phyloP scores from a whole-genome alignment of 768 basidiomycete species.

The Strobilomyces echinocephalus region DNA sequence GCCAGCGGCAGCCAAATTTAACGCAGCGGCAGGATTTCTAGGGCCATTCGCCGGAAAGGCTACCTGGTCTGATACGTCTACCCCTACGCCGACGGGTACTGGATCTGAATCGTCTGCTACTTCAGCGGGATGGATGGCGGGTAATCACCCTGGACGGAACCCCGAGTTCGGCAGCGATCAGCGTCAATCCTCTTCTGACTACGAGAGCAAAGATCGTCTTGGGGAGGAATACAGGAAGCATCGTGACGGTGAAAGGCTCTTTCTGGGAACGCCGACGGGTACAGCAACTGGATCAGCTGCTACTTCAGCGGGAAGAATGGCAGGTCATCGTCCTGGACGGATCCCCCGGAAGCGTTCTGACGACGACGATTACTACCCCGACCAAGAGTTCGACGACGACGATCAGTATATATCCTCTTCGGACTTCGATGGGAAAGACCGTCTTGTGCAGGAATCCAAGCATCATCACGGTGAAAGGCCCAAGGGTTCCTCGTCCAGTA shows the following conservation, averaged over 20 bases:
- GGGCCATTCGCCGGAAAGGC: too few relatives aligned
- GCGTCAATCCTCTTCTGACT: not conserved
- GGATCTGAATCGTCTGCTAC: too few relatives aligned
- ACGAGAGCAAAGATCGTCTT: not conserved
- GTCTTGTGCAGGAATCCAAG: too few relatives aligned
- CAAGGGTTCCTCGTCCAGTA: too few relatives aligned
- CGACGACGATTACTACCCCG: not conserved
- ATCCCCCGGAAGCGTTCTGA: not conserved
- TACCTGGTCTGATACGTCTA: too few relatives aligned
- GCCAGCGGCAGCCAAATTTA: not conserved
- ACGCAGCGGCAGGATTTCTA: too few relatives aligned
- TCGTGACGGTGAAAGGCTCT: not conserved
- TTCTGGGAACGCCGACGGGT: too few relatives aligned
- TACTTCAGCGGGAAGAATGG: too few relatives aligned
- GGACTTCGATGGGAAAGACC: constrained; percentile 4
- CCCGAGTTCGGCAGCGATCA: not conserved
- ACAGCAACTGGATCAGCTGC: too few relatives aligned
- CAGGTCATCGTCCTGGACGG: too few relatives aligned
- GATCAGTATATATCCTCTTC: constrained; percentile 7
- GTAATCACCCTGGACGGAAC: not conserved
- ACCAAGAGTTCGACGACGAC: not conserved
- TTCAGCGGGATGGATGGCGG: not conserved
- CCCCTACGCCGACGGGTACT: too few relatives aligned
- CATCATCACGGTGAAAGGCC: too few relatives aligned
- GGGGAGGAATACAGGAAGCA: constrained; percentile 1